Evolutionary conservation across 1,284 basidiomycete species (phyloP).

Genomic region (Malassezia psittaci): DNA sequence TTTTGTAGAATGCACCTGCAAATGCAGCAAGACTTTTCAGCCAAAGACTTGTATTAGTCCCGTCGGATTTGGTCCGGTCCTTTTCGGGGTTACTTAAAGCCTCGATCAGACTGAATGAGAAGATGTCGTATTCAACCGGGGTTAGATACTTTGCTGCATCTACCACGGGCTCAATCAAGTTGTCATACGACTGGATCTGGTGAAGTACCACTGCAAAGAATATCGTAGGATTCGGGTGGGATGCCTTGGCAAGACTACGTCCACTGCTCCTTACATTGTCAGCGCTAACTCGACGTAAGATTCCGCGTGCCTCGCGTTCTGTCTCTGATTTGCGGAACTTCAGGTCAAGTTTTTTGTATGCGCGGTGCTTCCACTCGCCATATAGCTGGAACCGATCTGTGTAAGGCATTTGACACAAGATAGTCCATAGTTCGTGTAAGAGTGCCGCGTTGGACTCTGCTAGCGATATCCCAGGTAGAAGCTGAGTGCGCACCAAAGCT

Average conservation of each 20-base stretch:
- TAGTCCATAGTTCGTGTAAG: conserved; percentile 46
- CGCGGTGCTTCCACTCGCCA: conserved; percentile 80
- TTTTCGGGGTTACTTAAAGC: conserved; percentile 70
- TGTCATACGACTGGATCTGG: conserved; percentile 94
- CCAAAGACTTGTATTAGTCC: conserved; percentile 84
- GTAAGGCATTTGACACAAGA: conserved; percentile 67
- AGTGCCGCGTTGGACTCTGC: conserved; percentile 64
- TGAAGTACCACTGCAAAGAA: conserved; percentile 81
- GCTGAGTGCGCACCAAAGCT: conserved; percentile 64
- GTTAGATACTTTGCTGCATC: conserved; percentile 82
- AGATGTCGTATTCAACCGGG: conserved; percentile 83
- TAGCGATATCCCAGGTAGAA: conserved; percentile 77
- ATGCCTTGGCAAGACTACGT: conserved; percentile 82
- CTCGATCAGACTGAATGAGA: conserved; percentile 78
- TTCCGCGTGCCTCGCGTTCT: conserved; percentile 50
- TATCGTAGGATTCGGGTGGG: conserved; percentile 83
- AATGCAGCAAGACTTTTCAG: conserved; percentile 77
- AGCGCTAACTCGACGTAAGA: conserved; percentile 44
- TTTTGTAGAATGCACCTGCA: conserved; percentile 77
- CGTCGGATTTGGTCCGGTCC: conserved; percentile 78
- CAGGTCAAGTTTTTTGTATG: conserved; percentile 51
- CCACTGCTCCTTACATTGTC: conserved; percentile 70
- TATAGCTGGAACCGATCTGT: conserved; percentile 77
- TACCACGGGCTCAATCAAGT: conserved; percentile 78
- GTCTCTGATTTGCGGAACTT: conserved; percentile 52